Percentiles rank a stretch among this genome's conserved stretches.
These are phyloP conservation scores for Sphagnum tenellum DNA, from an alignment of 225 moss, liverwort and hornwort species.

Conservation along the genomic window DNA sequence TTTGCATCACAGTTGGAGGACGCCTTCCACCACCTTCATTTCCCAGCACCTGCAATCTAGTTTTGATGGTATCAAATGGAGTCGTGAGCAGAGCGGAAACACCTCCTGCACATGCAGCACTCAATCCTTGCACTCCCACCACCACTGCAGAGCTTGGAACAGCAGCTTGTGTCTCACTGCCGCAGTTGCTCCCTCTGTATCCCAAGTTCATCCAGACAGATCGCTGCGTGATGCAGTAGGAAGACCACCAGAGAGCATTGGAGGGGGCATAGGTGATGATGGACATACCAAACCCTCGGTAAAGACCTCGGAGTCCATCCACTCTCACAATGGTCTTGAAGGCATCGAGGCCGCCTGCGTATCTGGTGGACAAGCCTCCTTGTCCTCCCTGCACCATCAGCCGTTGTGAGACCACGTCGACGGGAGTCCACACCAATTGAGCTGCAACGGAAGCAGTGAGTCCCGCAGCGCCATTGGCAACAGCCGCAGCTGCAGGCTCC, in stretches of 20 bases:
- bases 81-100: slow-evolving; percentile 41
- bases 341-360: slow-evolving; percentile 42
- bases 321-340: slow-evolving; percentile 37
- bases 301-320: slow-evolving; percentile 36
- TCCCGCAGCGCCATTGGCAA: slow-evolving; percentile 48
- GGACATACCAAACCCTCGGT: slow-evolving; percentile 41
- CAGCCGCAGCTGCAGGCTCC: slow-evolving; percentile 40
- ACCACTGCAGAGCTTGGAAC: slow-evolving; percentile 33
- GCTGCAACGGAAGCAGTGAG: slow-evolving; percentile 45
- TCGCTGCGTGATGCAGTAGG: slow-evolving; percentile 42
- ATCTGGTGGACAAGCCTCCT: slow-evolving; percentile 16
- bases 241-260: slow-evolving; percentile 56
- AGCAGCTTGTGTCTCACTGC: background rate
- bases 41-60: slow-evolving; percentile 44
- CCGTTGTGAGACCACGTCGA: slow-evolving; percentile 39
- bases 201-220: slow-evolving; percentile 36
- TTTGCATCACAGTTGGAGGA: slow-evolving; percentile 23
- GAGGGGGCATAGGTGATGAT: slow-evolving; percentile 42
- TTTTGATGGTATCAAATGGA: slow-evolving; percentile 47
- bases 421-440: slow-evolving; percentile 53
- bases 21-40: slow-evolving; percentile 9
- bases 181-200: slow-evolving; percentile 13
- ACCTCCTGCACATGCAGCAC: slow-evolving; percentile 47
- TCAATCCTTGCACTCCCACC: slow-evolving; percentile 43
- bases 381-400: slow-evolving; percentile 55